phyloP scores from a whole-genome alignment of 345 rosid genomes.

The Cardamine occulta region DNA sequence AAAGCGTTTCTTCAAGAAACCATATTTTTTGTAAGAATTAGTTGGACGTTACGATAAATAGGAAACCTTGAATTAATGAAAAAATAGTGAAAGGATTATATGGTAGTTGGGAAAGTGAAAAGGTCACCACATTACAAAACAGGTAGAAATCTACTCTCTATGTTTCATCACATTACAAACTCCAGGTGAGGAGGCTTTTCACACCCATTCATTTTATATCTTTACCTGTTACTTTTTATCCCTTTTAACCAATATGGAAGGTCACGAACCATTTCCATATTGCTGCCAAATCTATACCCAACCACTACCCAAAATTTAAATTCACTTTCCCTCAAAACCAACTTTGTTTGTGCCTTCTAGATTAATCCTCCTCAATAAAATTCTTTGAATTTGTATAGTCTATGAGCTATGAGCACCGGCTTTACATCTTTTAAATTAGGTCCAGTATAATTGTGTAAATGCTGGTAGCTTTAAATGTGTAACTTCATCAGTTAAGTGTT shows the following conservation, averaged over 20 bases:
- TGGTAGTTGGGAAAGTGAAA: slow-evolving; percentile 34
- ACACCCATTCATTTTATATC: neutral
- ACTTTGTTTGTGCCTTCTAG: neutral
- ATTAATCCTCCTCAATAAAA: neutral
- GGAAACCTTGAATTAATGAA: slow-evolving; percentile 27
- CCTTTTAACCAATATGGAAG: neutral
- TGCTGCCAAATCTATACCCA: neutral
- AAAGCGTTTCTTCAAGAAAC: slow-evolving; percentile 1
- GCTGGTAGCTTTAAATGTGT: neutral
- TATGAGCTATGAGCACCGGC: neutral
- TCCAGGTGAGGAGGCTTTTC: slow-evolving; percentile 14
- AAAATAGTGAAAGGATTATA: neutral
- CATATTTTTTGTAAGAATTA: slow-evolving; percentile 2
- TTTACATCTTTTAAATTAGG: neutral
- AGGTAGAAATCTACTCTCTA: slow-evolving; percentile 31
- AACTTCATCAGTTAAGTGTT: neutral
- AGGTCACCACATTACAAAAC: slow-evolving; percentile 22
- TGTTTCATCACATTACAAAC: slow-evolving; percentile 21
- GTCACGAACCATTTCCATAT: neutral
- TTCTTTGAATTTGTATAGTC: neutral
- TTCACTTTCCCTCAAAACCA: neutral
- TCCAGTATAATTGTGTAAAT: neutral
- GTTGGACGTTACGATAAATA: slow-evolving; percentile 31
- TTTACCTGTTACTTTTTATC: too few relatives aligned
- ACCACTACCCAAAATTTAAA: neutral